Conservation (phyloP, 2,329 filamentous ascomycete genomes). For the Pyrenochaeta sp. region DNA sequence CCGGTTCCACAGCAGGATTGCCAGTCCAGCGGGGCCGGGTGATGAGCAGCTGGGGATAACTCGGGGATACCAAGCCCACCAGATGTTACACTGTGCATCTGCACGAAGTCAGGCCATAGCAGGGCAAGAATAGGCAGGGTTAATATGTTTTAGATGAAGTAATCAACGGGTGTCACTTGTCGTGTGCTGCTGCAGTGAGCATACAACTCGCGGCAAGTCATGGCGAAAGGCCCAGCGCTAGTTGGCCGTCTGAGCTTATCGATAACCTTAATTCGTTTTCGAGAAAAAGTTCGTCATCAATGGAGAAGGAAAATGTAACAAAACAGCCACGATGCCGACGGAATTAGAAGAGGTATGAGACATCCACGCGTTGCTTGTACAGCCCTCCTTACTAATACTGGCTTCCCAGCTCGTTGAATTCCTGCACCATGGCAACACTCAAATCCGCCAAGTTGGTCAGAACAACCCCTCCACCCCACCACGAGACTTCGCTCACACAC, state of each 20-base stretch:
- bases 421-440: constrained; percentile 88
- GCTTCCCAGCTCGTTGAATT: constrained; percentile 83
- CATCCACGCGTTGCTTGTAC: not conserved
- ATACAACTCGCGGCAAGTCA: constrained; percentile 7
- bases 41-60: not conserved
- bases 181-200: constrained; percentile 8
- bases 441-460: constrained; percentile 82
- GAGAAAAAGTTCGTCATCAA: constrained; percentile 41
- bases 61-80: not conserved
- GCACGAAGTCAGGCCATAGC: not conserved
- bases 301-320: constrained; percentile 16
- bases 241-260: constrained; percentile 30
- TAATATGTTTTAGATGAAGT: constrained; percentile 12
- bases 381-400: not conserved
- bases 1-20: too few species aligned
- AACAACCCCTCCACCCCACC: constrained; percentile 33
- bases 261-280: constrained; percentile 40
- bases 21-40: not conserved
- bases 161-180: constrained; percentile 5
- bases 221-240: constrained; percentile 10
- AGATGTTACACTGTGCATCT: not conserved
- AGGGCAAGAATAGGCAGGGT: constrained; percentile 10
- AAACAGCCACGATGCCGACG: constrained; percentile 54
- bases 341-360: constrained; percentile 58
- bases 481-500: constrained; percentile 23